Evolutionary conservation across 495 filamentous ascomycete species (phyloP).

Genomic region (Aspergillus homomorphus): DNA sequence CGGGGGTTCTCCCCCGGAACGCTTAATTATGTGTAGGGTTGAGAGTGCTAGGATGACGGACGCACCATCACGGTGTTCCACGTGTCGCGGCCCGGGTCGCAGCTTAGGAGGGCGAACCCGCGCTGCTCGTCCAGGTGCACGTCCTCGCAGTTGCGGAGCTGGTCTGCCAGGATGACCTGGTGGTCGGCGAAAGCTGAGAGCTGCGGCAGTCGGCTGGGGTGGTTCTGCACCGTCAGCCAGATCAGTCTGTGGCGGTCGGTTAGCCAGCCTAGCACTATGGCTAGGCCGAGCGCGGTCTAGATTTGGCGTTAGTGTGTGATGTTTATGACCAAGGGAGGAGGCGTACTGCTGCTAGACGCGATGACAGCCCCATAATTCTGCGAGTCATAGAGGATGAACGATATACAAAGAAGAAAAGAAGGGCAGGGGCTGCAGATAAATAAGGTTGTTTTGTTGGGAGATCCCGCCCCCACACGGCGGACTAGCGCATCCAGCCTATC

Average conservation of each 20-base stretch:
- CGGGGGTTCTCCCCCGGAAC: too few relatives aligned
- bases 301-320: not conserved
- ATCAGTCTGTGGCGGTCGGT: not conserved
- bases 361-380: not conserved
- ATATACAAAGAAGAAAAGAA: not conserved
- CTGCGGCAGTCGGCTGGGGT: constrained; percentile 22
- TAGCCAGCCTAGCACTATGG: not conserved
- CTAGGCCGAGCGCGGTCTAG: not conserved
- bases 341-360: not conserved
- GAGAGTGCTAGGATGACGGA: too few relatives aligned
- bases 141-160: constrained; percentile 49
- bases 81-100: constrained; percentile 40
- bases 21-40: too few relatives aligned
- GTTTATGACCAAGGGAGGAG: not conserved
- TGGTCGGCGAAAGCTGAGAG: constrained; percentile 28
- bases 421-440: not conserved
- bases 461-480: not conserved
- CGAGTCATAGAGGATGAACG: not conserved
- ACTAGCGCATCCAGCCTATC: not conserved
- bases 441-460: not conserved
- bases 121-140: constrained; percentile 32
- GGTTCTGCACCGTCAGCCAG: constrained; percentile 15
- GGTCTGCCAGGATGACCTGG: constrained; percentile 32
- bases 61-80: constrained; percentile 51
- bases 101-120: constrained; percentile 38